Percentiles rank a stretch among this genome's conserved stretches.
phyloP scores from a whole-genome alignment of 1,139 yeast species.

The Suhomyces yuchorum region DNA sequence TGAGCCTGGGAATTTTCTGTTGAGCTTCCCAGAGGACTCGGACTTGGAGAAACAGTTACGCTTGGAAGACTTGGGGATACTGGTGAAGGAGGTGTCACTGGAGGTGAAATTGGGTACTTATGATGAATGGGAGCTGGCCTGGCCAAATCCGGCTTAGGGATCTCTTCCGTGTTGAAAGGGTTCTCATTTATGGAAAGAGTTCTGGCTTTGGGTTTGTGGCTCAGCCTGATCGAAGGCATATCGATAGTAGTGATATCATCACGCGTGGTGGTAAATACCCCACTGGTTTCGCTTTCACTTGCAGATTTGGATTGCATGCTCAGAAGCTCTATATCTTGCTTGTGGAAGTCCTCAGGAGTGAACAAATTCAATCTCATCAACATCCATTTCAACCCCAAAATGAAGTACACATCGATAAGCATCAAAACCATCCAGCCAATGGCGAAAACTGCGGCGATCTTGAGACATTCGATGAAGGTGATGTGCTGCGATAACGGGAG shows the following conservation, averaged over 20 bases:
- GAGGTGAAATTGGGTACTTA: conserved; percentile 8
- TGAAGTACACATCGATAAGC: conserved; percentile 46
- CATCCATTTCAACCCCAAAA: conserved; percentile 29
- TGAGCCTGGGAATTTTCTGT: not conserved
- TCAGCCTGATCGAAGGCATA: conserved; percentile 16
- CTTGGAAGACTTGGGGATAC: not conserved
- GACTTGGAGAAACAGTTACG: not conserved
- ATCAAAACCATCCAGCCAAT: conserved; percentile 61
- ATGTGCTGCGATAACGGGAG: conserved; percentile 68
- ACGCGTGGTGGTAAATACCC: conserved; percentile 31
- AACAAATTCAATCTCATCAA: conserved; percentile 24
- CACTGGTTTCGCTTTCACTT: not conserved
- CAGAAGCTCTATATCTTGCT: conserved; percentile 23
- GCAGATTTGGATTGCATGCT: conserved; percentile 1
- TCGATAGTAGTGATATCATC: conserved; percentile 44
- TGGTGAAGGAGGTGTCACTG: not conserved
- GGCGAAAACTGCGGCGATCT: conserved; percentile 72
- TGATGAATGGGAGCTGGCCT: conserved; percentile 26
- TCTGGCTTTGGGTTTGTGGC: conserved; percentile 20
- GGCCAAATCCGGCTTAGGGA: conserved; percentile 11
- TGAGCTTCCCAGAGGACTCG: not conserved
- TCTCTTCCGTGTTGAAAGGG: conserved; percentile 9
- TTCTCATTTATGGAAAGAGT: conserved; percentile 10
- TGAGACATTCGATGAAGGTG: conserved; percentile 66
- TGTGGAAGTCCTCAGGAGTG: conserved; percentile 11